phyloP scores from a whole-genome alignment of 108 stramenopile species.

The Nitzschia inconspicua region DNA sequence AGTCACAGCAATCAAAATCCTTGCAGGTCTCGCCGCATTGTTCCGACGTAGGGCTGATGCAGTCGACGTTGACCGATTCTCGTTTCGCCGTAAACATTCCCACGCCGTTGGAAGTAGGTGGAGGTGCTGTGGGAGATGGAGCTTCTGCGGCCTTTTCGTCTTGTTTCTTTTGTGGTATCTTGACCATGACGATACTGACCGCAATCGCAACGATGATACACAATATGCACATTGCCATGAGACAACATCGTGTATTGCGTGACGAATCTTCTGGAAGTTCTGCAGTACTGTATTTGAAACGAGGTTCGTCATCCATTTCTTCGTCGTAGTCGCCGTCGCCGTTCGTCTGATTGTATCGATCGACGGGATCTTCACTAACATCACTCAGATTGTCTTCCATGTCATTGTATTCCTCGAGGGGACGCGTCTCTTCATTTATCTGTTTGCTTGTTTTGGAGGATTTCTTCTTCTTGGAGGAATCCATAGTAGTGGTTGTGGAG shows the following conservation, averaged over 20 bases:
- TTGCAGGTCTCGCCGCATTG: background rate
- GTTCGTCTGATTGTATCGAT: background rate
- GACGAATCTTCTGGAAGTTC: conserved; percentile 3
- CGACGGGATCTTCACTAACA: conserved; percentile 2
- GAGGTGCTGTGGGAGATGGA: too few relatives aligned
- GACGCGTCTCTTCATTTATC: too few relatives aligned
- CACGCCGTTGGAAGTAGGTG: too few relatives aligned
- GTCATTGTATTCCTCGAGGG: background rate
- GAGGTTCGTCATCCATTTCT: conserved; percentile 17
- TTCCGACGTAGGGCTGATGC: too few relatives aligned
- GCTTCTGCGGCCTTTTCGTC: too few relatives aligned
- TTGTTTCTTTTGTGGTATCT: conserved; percentile 8
- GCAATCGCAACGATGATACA: conserved; percentile 15
- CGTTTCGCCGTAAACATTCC: too few relatives aligned
- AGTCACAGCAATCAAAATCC: conserved; percentile 16
- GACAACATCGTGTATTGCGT: conserved; percentile 15
- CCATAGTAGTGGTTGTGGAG: too few relatives aligned
- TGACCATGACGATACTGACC: conserved; percentile 17
- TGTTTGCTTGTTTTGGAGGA: too few relatives aligned
- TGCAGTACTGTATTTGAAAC: conserved; percentile 26
- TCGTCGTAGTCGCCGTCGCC: conserved; percentile 7
- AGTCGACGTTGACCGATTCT: too few relatives aligned
- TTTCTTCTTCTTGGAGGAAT: too few relatives aligned
- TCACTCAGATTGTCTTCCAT: conserved; percentile 3
- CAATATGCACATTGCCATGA: conserved; percentile 14